Evolutionary conservation across 139 green algal genomes (phyloP), one percentile per base, ranked within the genome.

Genomic region (Spirogloea muscicola): DNA sequence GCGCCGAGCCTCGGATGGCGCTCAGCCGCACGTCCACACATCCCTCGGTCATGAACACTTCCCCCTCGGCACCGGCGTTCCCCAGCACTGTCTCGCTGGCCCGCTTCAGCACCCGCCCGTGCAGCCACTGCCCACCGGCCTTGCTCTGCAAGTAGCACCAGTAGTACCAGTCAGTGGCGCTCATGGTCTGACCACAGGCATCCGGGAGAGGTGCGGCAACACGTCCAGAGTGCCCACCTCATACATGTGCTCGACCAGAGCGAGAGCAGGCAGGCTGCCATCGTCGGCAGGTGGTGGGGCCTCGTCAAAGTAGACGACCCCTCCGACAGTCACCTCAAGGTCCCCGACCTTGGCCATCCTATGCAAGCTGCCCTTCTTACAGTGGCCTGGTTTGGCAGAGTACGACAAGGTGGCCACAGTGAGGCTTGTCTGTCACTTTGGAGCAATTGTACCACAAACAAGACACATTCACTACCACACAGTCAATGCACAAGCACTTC

Each of bases 1-100:
- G 25, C 1, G 10, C 6, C 40, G 5, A 18, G 21, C 33, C 4
- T 25, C 65, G 39, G 46, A 68, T 68, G 65, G 21, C 16, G 9
- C 21, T 37, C 10, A 42, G 72, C 25, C 36, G 33, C 29, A 76
- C 29, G 25, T 83, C 72, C 46, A 72, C 46, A 51, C 76, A 85
- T 33, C 5, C n/a, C 31, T 76, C 42, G 70, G 87, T 89, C 7
- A 96, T 58, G 80, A 95, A 97, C 31, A 97, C 83, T 77, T 97
- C 92, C 13, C 31, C 52, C 1, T 90, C 83, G 0, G 76, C 79
- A 5, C 87, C 93, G 3, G 89, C 90, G 65, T 96, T 92, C 21
- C 89, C 93, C 60, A 97, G 86, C 58, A 97, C 87, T 10, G 93
- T 97, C 42, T 94, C 89, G 13, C 42, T 39, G 21, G 89, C 91